Evolutionary conservation across 164 flowering plant species (phyloP).

Genomic region (Stephania yunnanensis): DNA sequence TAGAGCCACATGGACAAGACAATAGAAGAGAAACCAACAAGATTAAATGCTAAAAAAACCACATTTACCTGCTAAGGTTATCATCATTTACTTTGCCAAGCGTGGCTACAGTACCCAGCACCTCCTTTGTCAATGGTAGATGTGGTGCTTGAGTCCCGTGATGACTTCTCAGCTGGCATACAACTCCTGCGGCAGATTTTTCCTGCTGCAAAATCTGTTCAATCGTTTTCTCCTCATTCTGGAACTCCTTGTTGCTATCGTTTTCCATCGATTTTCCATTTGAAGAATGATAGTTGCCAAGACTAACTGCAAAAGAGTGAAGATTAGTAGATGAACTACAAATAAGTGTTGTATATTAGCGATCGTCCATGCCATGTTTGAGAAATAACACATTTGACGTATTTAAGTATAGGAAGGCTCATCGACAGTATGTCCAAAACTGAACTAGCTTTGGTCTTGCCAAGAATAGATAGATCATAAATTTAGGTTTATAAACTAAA

Average conservation of each 20-base stretch:
- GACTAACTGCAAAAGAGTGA: conserved; percentile 33
- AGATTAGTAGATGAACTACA: conserved; percentile 10
- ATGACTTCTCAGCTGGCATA: conserved; percentile 45
- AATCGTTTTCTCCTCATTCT: conserved; percentile 40
- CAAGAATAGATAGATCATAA: neutral
- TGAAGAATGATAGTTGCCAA: conserved; percentile 50
- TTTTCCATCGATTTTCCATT: conserved; percentile 17
- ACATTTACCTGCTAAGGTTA: conserved; percentile 69
- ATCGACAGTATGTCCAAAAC: neutral
- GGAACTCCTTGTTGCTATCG: conserved; percentile 22
- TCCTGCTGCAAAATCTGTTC: conserved; percentile 53
- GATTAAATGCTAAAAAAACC: neutral
- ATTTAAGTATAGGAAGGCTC: neutral
- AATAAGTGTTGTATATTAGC: neutral
- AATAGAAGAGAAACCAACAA: neutral
- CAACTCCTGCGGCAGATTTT: conserved; percentile 69
- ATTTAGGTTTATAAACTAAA: neutral
- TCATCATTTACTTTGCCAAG: conserved; percentile 72
- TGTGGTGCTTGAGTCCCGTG: conserved; percentile 39
- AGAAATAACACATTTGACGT: neutral
- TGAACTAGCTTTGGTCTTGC: neutral
- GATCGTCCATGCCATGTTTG: neutral
- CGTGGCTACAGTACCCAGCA: conserved; percentile 72
- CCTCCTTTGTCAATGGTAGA: conserved; percentile 43
- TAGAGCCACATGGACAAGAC: neutral